These are phyloP conservation scores for Aphanoascus verrucosus DNA, from an alignment of 2,329 filamentous ascomycete genomes.

Conservation along the genomic window DNA sequence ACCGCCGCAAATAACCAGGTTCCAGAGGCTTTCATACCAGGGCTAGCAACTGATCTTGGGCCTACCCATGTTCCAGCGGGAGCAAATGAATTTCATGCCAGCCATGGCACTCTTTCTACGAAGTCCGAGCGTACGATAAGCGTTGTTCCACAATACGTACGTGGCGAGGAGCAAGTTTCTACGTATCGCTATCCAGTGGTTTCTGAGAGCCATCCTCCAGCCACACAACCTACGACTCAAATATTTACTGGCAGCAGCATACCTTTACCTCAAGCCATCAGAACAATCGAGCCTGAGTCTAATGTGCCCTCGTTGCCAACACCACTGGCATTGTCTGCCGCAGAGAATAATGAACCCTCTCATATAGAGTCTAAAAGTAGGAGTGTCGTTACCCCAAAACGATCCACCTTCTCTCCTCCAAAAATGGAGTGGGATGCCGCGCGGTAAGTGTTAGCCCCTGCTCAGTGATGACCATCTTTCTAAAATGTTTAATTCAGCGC, in stretches of 20 bases:
- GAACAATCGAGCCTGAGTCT: not conserved
- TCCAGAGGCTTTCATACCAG: not conserved
- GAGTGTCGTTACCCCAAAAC: constrained; percentile 29
- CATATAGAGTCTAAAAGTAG: constrained; percentile 5
- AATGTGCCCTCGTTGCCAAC: not conserved
- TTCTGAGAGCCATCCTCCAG: constrained; percentile 1
- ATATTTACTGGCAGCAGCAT: not conserved
- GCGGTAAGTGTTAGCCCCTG: constrained; percentile 36
- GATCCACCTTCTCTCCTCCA: constrained; percentile 47
- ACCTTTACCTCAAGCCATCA: not conserved
- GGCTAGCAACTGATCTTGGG: not conserved
- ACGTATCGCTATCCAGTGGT: constrained; percentile 12
- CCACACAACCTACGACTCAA: not conserved
- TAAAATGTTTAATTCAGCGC: constrained; percentile 38
- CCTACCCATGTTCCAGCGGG: not conserved
- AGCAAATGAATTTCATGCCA: not conserved
- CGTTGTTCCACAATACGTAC: constrained; percentile 36
- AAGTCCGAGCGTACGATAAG: constrained; percentile 18
- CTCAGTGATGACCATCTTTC: constrained; percentile 14
- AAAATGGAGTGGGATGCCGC: constrained; percentile 53
- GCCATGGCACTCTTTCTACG: not conserved
- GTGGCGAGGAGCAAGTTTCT: constrained; percentile 35
- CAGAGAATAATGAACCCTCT: constrained; percentile 10
- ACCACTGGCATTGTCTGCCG: constrained; percentile 3
- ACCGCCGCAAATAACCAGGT: not conserved